Base-by-base conservation (phyloP, 129 eudicot species). In the Helichrysum umbraculigerum region DNA sequence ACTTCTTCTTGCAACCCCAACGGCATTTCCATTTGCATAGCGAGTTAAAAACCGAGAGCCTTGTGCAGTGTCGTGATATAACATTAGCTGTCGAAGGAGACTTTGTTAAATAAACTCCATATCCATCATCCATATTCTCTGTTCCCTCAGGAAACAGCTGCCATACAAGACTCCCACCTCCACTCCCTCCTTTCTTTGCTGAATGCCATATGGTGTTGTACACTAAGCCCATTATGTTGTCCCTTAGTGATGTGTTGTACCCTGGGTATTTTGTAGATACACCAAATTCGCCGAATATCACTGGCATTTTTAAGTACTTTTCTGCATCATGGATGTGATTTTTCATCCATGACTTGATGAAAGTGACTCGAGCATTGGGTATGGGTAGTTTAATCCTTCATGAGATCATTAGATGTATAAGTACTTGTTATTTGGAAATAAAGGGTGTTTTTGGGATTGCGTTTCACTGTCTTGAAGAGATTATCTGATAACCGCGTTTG, bases 311-410 rank as follows among this genome's bases (percentile, higher is more conserved):
- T 17, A 94, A 93, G 66, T 60, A 81, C 19, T 83, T 87, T 67
- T 94, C 98, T 3, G 98, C 96, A 60, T 94, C 98, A 4, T 94
- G 97, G 17, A 94, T 94, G 90, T 94, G 98, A 4, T 96, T 51
- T 87, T 94, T 93, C 89, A 84, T 87, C 97, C 98, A 94, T 65
- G 96, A 84, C 76, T 85, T 87, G 65, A 80, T 82, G 82, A 94
- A 94, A 66, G 82, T 34, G 74, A 94, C 69, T 81, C 86, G 96
- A 16, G 72, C 69, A 47, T 83, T 78, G 1, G 97, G 83, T 37
- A 91, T 80, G 25, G 87, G 28, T 78, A 35, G 85, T 72, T 97
- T 86, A 72, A 94, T 87, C 98, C 97, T 94, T 78, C 74, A 87
- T 28, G 68, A 73, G n/a, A 51, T 21, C 73, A 50, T 77, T 29